These are phyloP conservation scores for Pythium plurisporium DNA, from an alignment of 352 stramenopile species.

Conservation along the genomic window DNA sequence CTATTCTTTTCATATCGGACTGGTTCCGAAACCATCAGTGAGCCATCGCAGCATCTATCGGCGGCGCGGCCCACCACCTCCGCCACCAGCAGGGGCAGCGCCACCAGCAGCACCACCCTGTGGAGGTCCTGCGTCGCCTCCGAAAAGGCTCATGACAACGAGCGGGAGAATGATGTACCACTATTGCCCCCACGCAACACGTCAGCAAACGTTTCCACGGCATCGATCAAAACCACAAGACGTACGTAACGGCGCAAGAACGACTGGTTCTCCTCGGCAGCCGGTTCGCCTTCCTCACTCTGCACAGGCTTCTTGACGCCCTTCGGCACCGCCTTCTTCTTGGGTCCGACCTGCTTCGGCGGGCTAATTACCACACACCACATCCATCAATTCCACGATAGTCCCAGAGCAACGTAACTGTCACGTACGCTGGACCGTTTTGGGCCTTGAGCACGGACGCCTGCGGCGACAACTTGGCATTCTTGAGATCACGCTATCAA, in stretches of 20 bases:
- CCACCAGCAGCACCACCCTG: conserved; percentile 20
- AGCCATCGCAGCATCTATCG: conserved; percentile 26
- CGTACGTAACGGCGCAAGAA: conserved; percentile 85
- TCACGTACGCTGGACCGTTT: conserved; percentile 52
- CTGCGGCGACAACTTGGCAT: conserved; percentile 49
- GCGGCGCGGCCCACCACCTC: conserved; percentile 28
- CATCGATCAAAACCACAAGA: conserved; percentile 2
- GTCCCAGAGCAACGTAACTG: neutral
- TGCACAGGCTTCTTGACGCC: conserved; percentile 67
- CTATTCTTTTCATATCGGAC: neutral
- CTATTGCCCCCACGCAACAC: conserved; percentile 23
- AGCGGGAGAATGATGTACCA: conserved; percentile 85
- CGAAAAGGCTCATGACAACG: conserved; percentile 70
- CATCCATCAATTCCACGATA: neutral
- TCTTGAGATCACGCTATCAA: conserved; percentile 45
- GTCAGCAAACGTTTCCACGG: neutral
- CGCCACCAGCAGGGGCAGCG: conserved; percentile 33
- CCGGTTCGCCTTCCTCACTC: conserved; percentile 53
- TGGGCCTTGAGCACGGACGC: conserved; percentile 58
- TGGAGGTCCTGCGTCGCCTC: conserved; percentile 27
- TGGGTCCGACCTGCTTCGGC: conserved; percentile 55
- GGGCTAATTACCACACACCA: conserved; percentile 28
- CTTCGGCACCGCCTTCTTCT: conserved; percentile 59
- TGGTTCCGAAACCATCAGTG: neutral
- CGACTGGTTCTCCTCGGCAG: conserved; percentile 64